A percentile compares a stretch with the other conserved stretches of the same genome.
Conservation (phyloP, 495 filamentous ascomycete species). For the Aspergillus biplanus region DNA sequence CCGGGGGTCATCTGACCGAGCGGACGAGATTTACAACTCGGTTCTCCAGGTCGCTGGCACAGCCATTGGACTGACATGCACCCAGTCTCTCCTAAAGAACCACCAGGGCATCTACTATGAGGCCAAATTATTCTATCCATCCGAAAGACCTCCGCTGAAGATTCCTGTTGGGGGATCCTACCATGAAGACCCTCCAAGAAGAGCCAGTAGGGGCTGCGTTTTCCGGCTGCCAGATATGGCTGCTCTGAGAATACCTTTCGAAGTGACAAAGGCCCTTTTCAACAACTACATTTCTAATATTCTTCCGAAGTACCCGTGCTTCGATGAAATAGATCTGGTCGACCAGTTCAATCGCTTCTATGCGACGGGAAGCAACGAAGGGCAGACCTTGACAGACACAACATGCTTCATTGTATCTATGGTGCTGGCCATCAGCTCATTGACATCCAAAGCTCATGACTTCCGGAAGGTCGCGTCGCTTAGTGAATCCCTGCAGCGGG, state of each 20-base stretch:
- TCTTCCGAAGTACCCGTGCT: neutral
- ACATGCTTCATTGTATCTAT: conserved; percentile 2
- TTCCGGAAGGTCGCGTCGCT: neutral
- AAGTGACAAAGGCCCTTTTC: neutral
- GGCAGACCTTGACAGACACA: neutral
- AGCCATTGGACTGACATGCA: neutral
- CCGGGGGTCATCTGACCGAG: neutral
- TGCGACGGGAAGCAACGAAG: neutral
- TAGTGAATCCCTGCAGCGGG: neutral
- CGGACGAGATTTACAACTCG: neutral
- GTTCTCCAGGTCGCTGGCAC: neutral
- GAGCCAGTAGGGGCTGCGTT: neutral
- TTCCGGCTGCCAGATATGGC: neutral
- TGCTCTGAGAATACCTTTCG: neutral
- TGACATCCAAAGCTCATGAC: neutral
- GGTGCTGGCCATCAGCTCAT: conserved; percentile 2
- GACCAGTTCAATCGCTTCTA: neutral
- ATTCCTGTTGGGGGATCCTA: neutral
- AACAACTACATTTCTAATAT: conserved; percentile 1
- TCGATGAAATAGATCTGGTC: neutral
- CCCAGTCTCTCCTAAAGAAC: neutral
- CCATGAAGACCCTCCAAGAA: neutral
- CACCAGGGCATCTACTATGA: neutral
- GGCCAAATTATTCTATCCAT: conserved; percentile 1
- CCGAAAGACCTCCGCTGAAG: neutral